Base-by-base conservation (phyloP, 1,284 basidiomycete species). In the Porodaedalea pini region DNA sequence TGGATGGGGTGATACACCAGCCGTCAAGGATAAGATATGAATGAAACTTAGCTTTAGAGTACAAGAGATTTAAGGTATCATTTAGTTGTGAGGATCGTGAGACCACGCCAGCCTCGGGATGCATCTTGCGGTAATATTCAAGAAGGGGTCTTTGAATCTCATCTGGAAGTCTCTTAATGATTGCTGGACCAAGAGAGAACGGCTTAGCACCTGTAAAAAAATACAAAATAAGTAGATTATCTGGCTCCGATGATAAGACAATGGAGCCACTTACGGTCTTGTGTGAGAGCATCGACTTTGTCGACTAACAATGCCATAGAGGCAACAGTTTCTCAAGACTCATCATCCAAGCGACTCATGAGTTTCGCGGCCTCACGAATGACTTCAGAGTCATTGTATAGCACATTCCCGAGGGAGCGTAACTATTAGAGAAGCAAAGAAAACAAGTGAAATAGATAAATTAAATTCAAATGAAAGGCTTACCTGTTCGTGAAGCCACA, bases 21-120 rank as follows among this genome's bases (percentile, higher is more conserved):
- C 54, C 54, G 19, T 56, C 45, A 15, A 56, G 4, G 36, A 56
- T 25, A 17, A 50, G n/a, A 21, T 17, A 41, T 10, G 43, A 10
- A n/a, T 39, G 36, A 50, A 49, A 49, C 32, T 49, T 56, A 29
- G 47, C 45, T 10, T 10, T 25, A 11, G 27, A 8, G 17, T 19
- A 15, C n/a, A 56, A 32, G 19, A 37, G 17, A 23, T 56, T 48
- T 25, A 15, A 44, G 11, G 17, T n/a, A 13, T 31, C 23, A n/a
- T 7, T 23, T 2, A 19, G 25, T 13, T 5, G 11, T 17, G 54
- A 39, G 13, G 54, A 17, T 1, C 44, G 15, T 17, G 44, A 21
- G 13, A 29, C 23, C 6, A 56, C 29, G 4, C 23, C 6, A 19
- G 45, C 54, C 7, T 56, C 45, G 34, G 54, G 54, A 13, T 56